phyloP scores from a whole-genome alignment of 1,284 basidiomycete species.

The Omphalotus olearius region DNA sequence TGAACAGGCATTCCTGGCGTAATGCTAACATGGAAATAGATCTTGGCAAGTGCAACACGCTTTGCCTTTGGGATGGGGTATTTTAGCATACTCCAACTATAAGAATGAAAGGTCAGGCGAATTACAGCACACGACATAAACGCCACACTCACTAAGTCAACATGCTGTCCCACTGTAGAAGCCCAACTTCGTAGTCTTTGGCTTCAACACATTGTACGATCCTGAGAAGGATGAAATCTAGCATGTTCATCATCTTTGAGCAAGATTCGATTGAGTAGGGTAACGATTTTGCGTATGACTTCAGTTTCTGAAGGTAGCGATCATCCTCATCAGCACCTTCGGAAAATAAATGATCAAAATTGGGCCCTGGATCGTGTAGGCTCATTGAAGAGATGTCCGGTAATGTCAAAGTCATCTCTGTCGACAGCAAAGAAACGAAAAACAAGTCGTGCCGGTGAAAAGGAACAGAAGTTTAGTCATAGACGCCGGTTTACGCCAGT shows the following conservation, averaged over 20 bases:
- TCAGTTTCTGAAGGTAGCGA: slow-evolving; percentile 51
- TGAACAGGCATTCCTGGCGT: slow-evolving; percentile 61
- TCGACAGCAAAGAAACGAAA: neutral
- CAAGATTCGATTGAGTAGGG: slow-evolving; percentile 84
- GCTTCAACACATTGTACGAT: slow-evolving; percentile 74
- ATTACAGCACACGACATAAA: slow-evolving; percentile 7
- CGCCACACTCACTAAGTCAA: slow-evolving; percentile 57
- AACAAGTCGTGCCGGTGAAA: no score
- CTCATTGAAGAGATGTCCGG: slow-evolving; percentile 45
- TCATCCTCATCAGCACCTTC: slow-evolving; percentile 37
- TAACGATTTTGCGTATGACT: slow-evolving; percentile 56
- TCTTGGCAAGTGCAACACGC: slow-evolving; percentile 70
- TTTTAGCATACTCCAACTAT: slow-evolving; percentile 77
- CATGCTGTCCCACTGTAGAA: slow-evolving; percentile 77
- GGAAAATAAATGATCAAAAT: slow-evolving; percentile 20
- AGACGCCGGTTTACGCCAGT: no score
- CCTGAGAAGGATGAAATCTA: slow-evolving; percentile 74
- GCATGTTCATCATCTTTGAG: slow-evolving; percentile 74
- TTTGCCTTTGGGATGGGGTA: slow-evolving; percentile 83
- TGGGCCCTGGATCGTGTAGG: slow-evolving; percentile 32
- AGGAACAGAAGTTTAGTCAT: no score
- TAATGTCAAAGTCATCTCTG: slow-evolving; percentile 39
- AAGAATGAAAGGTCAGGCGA: neutral
- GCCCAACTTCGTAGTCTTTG: slow-evolving; percentile 75
- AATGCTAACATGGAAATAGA: slow-evolving; percentile 73